phyloP scores from a whole-genome alignment of 2,329 filamentous ascomycete species.

The Scleromitrula shiraiana region DNA sequence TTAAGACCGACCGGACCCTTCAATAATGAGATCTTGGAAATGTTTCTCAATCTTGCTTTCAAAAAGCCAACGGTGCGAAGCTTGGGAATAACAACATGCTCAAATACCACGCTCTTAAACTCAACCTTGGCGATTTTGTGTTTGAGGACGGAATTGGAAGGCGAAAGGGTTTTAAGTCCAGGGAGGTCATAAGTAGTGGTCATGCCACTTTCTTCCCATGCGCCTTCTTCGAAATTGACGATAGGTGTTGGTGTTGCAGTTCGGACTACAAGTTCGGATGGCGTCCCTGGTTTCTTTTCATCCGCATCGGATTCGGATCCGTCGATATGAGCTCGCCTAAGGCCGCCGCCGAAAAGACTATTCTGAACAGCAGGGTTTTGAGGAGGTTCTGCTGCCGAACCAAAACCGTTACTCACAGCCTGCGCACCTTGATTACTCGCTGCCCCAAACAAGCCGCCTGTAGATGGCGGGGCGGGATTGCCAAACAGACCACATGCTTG shows the following conservation, averaged over 20 bases:
- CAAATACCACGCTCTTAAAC: slow-evolving; percentile 44
- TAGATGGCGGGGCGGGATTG: background rate
- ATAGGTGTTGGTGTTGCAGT: slow-evolving; percentile 13
- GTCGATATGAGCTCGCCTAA: background rate
- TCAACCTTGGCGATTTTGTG: slow-evolving; percentile 51
- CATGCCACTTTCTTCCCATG: slow-evolving; percentile 50
- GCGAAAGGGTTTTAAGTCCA: slow-evolving; percentile 46
- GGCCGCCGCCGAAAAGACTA: background rate
- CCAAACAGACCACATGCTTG: background rate
- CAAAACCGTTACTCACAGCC: no score
- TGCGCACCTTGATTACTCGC: no score
- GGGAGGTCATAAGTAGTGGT: slow-evolving; percentile 53
- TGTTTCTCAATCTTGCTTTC: slow-evolving; percentile 48
- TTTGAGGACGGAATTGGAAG: slow-evolving; percentile 43
- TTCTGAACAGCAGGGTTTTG: no score
- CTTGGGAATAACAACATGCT: slow-evolving; percentile 52
- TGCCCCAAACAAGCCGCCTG: no score
- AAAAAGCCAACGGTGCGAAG: slow-evolving; percentile 52
- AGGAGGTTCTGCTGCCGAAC: no score
- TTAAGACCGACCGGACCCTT: slow-evolving; percentile 48
- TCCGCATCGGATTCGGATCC: background rate
- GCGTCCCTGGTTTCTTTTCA: background rate
- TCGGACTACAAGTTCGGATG: background rate
- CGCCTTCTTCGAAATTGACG: slow-evolving; percentile 43
- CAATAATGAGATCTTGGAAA: slow-evolving; percentile 47